Evolutionary conservation across 257 asterid species (phyloP), one percentile per base, ranked within the genome.

Genomic region (Nicotiana undulata): DNA sequence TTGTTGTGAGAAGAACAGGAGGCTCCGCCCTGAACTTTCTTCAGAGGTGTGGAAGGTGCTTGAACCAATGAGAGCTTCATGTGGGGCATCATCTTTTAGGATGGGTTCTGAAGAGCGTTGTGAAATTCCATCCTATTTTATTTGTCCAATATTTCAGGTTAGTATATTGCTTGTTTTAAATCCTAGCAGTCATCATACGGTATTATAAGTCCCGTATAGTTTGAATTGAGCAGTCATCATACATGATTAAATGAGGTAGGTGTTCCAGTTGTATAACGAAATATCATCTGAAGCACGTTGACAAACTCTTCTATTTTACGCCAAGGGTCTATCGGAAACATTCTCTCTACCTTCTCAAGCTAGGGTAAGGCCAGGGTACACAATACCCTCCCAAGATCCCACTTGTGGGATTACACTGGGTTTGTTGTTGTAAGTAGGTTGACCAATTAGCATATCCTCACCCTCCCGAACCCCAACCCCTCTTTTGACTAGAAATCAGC

Each of bases 91-190:
- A 2, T 88, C 89, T 68, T 82, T 87, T 24, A 87, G 87, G 31
- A 68, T 89, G 79, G 90, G 88, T 80, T 86, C 88, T 0, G 89
- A 85, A 64, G 93, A 91, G 80, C 85, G 75, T 34, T 78, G 79
- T 86, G 90, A 84, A 78, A 63, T 82, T 63, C 98, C 99, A 0
- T 78, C 93, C 20, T 94, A 92, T 80, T 93, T 93, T 81, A 84
- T 91, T 11, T 95, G 99, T 68, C 98, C 98, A 76, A 89, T 95
- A 80, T 95, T 93, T 89, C 99, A 93, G 98, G 99, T 95, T 83
- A 24, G 90, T 84, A 20, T 9, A 75, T 60, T 58, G 32, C 75
- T 61, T 46, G 44, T 8, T 78, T 60, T 53, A 20, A 51, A 60
- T 65, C 40, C 40, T 61, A 18, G 61, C 60, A 26, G 28, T 26